phyloP scores from a whole-genome alignment of 768 basidiomycete species.

The Lactarius tabidus region DNA sequence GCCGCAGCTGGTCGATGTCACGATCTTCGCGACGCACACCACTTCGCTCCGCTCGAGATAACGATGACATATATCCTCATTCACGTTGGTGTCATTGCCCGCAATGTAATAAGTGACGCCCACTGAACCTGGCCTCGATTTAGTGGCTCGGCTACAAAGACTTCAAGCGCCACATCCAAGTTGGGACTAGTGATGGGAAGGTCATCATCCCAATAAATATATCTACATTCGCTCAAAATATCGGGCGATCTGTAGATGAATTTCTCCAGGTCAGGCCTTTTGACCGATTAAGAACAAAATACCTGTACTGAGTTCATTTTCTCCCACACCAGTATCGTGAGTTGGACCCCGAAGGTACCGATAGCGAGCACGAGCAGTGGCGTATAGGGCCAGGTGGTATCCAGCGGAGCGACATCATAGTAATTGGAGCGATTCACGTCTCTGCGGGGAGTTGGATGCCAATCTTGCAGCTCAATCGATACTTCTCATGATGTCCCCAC shows the following conservation, averaged over 20 bases:
- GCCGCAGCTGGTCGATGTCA: neutral
- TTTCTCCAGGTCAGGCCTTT: neutral
- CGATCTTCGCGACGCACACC: neutral
- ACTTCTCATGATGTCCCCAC: neutral
- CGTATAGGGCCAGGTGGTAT: neutral
- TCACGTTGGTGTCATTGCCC: constrained; percentile 1
- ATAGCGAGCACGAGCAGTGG: neutral
- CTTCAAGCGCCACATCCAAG: constrained; percentile 1
- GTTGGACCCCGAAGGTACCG: neutral
- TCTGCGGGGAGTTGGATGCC: constrained; percentile 18
- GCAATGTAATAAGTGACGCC: neutral
- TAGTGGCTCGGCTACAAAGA: constrained; percentile 17
- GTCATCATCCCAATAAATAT: constrained; percentile 2
- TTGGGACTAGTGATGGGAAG: constrained; percentile 11
- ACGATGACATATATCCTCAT: constrained; percentile 15
- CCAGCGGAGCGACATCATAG: neutral
- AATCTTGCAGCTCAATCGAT: constrained; percentile 13
- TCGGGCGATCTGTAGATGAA: constrained; percentile 11
- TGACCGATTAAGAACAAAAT: neutral
- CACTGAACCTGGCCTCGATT: neutral
- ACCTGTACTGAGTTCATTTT: neutral
- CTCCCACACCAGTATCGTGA: neutral
- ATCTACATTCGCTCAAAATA: neutral
- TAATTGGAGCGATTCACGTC: constrained; percentile 15
- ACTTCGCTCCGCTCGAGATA: neutral